Conservation (phyloP, 768 basidiomycete genomes). For the Pleurotus djamor region DNA sequence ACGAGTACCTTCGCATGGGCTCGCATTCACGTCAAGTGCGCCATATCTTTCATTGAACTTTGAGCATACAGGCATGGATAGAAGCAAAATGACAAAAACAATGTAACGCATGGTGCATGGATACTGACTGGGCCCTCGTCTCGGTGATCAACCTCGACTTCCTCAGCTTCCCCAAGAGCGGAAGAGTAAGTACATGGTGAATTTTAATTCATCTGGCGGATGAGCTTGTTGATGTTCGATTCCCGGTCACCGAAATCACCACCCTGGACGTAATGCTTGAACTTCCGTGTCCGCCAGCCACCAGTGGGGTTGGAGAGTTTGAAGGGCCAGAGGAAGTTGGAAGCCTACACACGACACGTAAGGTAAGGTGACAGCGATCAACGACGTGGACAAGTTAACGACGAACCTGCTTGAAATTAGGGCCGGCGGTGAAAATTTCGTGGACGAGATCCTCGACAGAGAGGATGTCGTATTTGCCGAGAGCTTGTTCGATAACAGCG, state of each 20-base stretch:
- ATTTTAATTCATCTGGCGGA: slow-evolving; percentile 87
- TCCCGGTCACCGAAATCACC: slow-evolving; percentile 99
- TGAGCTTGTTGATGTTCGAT: slow-evolving; percentile 94
- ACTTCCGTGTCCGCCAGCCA: slow-evolving; percentile 97
- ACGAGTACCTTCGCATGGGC: not conserved
- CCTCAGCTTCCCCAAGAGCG: not conserved
- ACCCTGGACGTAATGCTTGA: slow-evolving; percentile 95
- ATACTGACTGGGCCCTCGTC: not conserved
- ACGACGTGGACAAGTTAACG: not conserved
- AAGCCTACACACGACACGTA: slow-evolving; percentile 43
- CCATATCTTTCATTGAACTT: slow-evolving; percentile 1
- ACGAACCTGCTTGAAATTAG: slow-evolving; percentile 97
- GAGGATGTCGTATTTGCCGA: slow-evolving; percentile 94
- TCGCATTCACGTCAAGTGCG: not conserved
- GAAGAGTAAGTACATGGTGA: not conserved
- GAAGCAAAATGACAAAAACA: slow-evolving; percentile 1
- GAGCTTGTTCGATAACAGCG: slow-evolving; percentile 83
- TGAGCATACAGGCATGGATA: slow-evolving; percentile 5
- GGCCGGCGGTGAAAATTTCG: slow-evolving; percentile 93
- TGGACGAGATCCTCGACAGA: slow-evolving; percentile 97
- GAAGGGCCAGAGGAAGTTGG: slow-evolving; percentile 99
- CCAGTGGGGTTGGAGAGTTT: slow-evolving; percentile 99
- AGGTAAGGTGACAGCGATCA: not conserved
- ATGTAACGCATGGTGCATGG: slow-evolving; percentile 3
- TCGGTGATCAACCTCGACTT: not conserved